Evolutionary conservation across 441 rosid species (phyloP), one percentile per base, ranked within the genome.

Genomic region (Arabidopsis lyrata): DNA sequence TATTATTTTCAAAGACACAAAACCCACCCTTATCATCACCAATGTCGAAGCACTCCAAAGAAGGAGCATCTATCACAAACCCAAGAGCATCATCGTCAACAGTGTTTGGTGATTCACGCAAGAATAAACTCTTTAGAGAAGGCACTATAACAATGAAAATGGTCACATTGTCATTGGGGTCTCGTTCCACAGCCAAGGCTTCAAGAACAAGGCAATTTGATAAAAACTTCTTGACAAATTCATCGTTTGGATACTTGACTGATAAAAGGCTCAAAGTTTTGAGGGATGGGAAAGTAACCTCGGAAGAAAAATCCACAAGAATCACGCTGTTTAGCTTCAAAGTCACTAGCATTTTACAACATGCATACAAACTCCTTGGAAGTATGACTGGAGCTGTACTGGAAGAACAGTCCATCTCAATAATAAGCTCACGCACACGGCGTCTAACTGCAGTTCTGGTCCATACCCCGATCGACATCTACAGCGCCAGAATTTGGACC

Each of bases 131-230:
- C 71, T 67, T 67, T 6, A 67, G 18, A 22, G 52, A 67, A 54
- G 52, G 72, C 50, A 67, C 15, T 1, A 18, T 35, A 27, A 67
- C 42, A 36, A 44, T 38, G 36, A 66, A 66, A 53, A 9, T 22
- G 2, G 5, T 6, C 53, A 63, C 70, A 55, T 64, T 73, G 47
- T 63, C 41, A 16, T 3, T 0, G 12, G 53, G 12, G 24, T 3
- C 24, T 48, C 24, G 53, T 16, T 16, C 53, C 27, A 48, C 53
- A 8, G 8, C 5, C 8, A 67, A 41, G 8, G 42, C 62, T 54
- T 53, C 72, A 27, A 67, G 72, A 54, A 54, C 63, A 63, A 55
- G 76, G n/a, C 68, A 72, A 14, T 8, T 60, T 10, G 49, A 15
- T 47, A 60, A 48, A 8, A 59, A 20, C 16, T 39, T 49, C 34